These are phyloP conservation scores for Coffea eugenioides DNA, from an alignment of 257 asterid genomes.

Conservation along the genomic window DNA sequence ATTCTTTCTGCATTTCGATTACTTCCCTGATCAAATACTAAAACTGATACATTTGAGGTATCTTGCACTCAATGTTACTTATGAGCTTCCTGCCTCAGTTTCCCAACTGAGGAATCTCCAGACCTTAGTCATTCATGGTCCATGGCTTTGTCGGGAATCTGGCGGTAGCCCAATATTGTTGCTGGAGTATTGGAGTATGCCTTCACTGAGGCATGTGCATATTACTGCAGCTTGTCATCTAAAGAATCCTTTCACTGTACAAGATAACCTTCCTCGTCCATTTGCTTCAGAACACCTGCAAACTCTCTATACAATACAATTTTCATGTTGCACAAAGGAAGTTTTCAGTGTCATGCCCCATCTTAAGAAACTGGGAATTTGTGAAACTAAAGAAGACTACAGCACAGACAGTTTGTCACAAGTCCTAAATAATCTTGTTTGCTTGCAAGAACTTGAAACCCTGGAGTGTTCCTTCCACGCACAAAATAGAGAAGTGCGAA, in stretches of 20 bases:
- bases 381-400: no score
- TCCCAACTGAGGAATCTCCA: constrained; percentile 25
- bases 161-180: constrained; percentile 17
- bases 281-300: constrained; percentile 18
- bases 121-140: constrained; percentile 28
- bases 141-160: background rate
- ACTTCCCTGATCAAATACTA: constrained; percentile 29
- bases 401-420: no score
- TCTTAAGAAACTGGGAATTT: no score
- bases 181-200: constrained; percentile 23
- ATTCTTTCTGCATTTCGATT: constrained; percentile 17
- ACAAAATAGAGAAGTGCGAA: background rate
- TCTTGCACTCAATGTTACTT: constrained; percentile 26
- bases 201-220: constrained; percentile 26
- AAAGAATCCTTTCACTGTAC: no score
- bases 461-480: no score
- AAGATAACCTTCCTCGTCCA: background rate
- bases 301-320: background rate
- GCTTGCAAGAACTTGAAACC: no score
- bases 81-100: constrained; percentile 13
- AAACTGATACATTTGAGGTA: constrained; percentile 27
- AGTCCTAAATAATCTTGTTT: no score
- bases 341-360: constrained; percentile 17
- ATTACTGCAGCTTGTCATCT: constrained; percentile 12
- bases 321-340: no score